Evolutionary conservation across 768 basidiomycete genomes (phyloP), one percentile per base, ranked within the genome.

Genomic region (Naganishia vaughanmartiniae): DNA sequence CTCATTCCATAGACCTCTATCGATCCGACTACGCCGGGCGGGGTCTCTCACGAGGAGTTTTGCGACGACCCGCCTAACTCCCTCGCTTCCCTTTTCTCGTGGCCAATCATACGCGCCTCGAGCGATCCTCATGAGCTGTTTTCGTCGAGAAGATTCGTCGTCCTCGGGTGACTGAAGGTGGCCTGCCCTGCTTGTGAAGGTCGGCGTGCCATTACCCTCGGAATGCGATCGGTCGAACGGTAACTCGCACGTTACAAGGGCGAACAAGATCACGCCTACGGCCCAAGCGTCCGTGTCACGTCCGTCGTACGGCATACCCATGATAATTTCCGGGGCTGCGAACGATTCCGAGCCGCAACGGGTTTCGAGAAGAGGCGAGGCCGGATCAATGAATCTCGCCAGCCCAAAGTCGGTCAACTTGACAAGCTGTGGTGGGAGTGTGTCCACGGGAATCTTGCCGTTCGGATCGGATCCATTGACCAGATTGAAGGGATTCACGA

Each of bases 321-420:
- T 81, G 68, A 81, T 79, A 67, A 81, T 81, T 55, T 81, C 80
- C 17, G 80, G 80, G 10, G 91, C 91, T 7, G 92, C 91, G 80
- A 93, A 93, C 0, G 89, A 89, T 78, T 95, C 92, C 33, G 88
- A 89, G 7, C 92, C 92, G 80, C 92, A 95, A 0, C 92, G 86
- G 14, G 92, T 93, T 21, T 85, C 84, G 14, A 93, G 83, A 19
- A 87, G 81, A 0, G 89, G 89, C 0, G 83, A 75, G 5, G 84
- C 81, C 17, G 88, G 85, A 74, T 90, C 87, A 74, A 93, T 87
- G 80, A 92, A 92, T 31, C 91, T 85, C 19, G 91, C 88, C n/a
- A 95, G 86, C 9, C 92, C 92, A 76, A 93, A 95, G 78, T 95
- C 92, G 53, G 90, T 89, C 11, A 93, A 84, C 77, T 92, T 92